Evolutionary conservation across 108 stramenopile genomes (phyloP), one percentile per base, ranked within the genome.

Genomic region (Nitzschia inconspicua): DNA sequence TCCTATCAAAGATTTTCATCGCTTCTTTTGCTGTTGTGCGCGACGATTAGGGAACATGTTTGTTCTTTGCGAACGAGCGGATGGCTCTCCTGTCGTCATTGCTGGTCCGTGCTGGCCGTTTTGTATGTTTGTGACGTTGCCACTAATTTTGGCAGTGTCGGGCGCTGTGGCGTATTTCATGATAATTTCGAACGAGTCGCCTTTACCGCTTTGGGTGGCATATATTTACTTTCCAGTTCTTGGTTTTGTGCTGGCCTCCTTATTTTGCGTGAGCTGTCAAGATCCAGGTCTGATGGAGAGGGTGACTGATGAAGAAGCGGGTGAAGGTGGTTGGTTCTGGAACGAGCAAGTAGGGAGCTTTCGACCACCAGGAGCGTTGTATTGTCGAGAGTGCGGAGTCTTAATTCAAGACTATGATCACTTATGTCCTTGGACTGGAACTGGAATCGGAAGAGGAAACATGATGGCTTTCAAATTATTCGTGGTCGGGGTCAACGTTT

Each of bases 101-200:
- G 88, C 88, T 50, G 94, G 94, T 28, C 88, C 94, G 7, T 91
- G 88, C 61, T 95, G 94, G 94, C 90, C 94, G 0, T 95, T 95
- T 73, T 95, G 94, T 51, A 73, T 68, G 22, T 77, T 86, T 52
- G 85, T 95, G 18, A 95, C 94, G 2, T 9, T 90, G 10, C 89
- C 89, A 9, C 54, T 92, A 57, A 86, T 95, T 44, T 24, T 86
- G 34, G 80, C 78, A 4, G 47, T 87, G 44, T 73, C 80, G 14
- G 77, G 55, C 11, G 47, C 86, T 36, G 84, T 87, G 16, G 52
- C 64, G 7, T 86, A 83, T 58, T 89, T 89, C 52, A 63, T 91
- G 28, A 73, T 94, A 24, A 74, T 88, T 51, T 63, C 82, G 49
- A 55, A 65, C n/a, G 62, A 78, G 52, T 72, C 83, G 10, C 73